These are phyloP conservation scores for Davidsoniella eucalypti DNA, from an alignment of 2,329 filamentous ascomycete genomes.

Conservation along the genomic window DNA sequence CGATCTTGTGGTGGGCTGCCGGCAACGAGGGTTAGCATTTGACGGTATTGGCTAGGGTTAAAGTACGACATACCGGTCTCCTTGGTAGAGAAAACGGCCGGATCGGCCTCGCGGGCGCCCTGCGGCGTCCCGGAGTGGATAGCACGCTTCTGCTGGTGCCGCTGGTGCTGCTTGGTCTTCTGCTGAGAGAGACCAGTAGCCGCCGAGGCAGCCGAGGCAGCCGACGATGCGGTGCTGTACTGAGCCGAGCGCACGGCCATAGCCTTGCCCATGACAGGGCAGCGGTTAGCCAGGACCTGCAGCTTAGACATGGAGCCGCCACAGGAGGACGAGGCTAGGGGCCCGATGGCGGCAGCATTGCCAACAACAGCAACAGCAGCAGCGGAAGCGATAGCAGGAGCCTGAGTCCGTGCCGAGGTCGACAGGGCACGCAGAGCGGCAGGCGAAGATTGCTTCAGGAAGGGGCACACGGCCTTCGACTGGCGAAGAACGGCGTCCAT, in stretches of 20 bases:
- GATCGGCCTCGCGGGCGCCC: slow-evolving; percentile 11
- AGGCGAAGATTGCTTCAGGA: slow-evolving; percentile 86
- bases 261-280: slow-evolving; percentile 97
- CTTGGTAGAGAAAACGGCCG: slow-evolving; percentile 11
- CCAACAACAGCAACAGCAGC: slow-evolving; percentile 19
- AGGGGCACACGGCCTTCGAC: slow-evolving; percentile 93
- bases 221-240: slow-evolving; percentile 26
- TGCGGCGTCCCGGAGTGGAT: slow-evolving; percentile 8
- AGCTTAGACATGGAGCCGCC: slow-evolving; percentile 94
- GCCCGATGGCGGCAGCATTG: not conserved
- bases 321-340: slow-evolving; percentile 35
- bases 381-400: slow-evolving; percentile 15
- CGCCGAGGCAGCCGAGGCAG: slow-evolving; percentile 25
- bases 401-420: slow-evolving; percentile 47
- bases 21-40: not conserved
- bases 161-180: slow-evolving; percentile 19
- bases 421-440: slow-evolving; percentile 81
- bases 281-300: slow-evolving; percentile 83
- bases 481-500: slow-evolving; percentile 96
- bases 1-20: slow-evolving; percentile 10
- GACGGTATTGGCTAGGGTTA: not conserved
- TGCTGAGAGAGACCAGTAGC: slow-evolving; percentile 6
- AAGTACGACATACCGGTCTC: slow-evolving; percentile 9
- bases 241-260: slow-evolving; percentile 67
- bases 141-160: slow-evolving; percentile 33